phyloP scores from a whole-genome alignment of 495 filamentous ascomycete genomes.

The Trichoderma erinaceum region DNA sequence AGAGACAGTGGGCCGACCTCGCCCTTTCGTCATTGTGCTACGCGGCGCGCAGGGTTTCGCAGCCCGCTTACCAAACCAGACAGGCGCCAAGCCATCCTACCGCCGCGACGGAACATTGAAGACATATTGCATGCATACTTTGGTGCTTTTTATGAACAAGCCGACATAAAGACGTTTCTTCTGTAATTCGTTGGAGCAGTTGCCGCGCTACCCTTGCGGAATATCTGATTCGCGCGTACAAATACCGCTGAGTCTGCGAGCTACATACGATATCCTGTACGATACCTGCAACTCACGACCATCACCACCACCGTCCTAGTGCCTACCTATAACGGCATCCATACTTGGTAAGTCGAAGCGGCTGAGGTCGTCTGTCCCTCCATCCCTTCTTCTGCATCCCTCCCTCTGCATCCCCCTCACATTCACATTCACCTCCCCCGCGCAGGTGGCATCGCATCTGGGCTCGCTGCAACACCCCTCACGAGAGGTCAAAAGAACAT shows the following conservation, averaged over 20 bases:
- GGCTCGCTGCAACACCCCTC: constrained; percentile 7
- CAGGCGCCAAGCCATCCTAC: background rate
- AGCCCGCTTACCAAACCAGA: constrained; percentile 2
- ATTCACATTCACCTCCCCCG: background rate
- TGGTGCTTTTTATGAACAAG: background rate
- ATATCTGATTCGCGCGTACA: too few species aligned
- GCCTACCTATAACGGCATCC: background rate
- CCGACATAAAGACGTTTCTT: background rate
- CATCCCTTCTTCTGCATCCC: constrained; percentile 10
- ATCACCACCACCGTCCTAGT: background rate
- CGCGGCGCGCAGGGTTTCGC: constrained; percentile 12
- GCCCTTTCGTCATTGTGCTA: constrained; percentile 12
- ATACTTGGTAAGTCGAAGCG: constrained; percentile 2
- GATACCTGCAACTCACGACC: background rate
- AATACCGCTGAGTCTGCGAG: background rate
- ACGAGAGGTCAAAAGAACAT: background rate
- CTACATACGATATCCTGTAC: constrained; percentile 6
- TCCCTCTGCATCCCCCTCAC: constrained; percentile 2
- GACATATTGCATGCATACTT: constrained; percentile 3
- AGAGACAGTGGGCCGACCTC: constrained; percentile 7
- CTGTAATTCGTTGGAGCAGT: background rate
- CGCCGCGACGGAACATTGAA: background rate
- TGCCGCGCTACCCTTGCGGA: background rate
- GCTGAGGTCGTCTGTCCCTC: background rate
- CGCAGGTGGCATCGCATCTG: constrained; percentile 11